Percentiles rank a stretch among this genome's conserved stretches.
phyloP scores from a whole-genome alignment of 1,139 yeast genomes.

The Suhomyces bolitotheri region DNA sequence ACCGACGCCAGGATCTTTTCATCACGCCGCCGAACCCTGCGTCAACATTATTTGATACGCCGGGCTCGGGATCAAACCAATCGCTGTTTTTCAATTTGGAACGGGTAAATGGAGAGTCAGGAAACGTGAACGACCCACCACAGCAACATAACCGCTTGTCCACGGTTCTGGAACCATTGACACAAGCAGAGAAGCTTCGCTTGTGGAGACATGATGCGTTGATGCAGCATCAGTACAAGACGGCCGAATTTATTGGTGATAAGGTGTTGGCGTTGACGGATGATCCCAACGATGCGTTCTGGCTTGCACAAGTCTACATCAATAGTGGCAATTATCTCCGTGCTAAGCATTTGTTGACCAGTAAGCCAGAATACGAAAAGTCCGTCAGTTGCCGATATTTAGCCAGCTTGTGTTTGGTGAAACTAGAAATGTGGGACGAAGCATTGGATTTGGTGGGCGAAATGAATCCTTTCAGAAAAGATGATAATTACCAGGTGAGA shows the following conservation, averaged over 20 bases:
- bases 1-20: conserved; percentile 49
- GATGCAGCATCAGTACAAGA: conserved; percentile 86
- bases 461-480: conserved; percentile 63
- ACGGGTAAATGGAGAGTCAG: conserved; percentile 19
- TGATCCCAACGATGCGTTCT: conserved; percentile 92
- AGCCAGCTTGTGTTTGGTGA: conserved; percentile 72
- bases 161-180: conserved; percentile 42
- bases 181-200: conserved; percentile 84
- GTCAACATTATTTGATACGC: conserved; percentile 44
- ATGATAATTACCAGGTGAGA: conserved; percentile 39
- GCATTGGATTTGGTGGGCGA: conserved; percentile 89
- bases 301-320: conserved; percentile 91
- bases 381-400: conserved; percentile 77
- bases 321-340: conserved; percentile 73
- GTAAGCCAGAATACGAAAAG: conserved; percentile 42
- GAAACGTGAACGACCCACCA: conserved; percentile 17
- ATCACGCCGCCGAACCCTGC: conserved; percentile 58
- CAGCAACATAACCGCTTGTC: conserved; percentile 13
- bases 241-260: conserved; percentile 93
- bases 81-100: conserved; percentile 43
- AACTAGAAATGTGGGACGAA: conserved; percentile 81
- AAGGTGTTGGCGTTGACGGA: conserved; percentile 77
- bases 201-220: conserved; percentile 94
- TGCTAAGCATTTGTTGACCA: conserved; percentile 64
- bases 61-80: conserved; percentile 43